These are phyloP conservation scores for Monotropa hypopitys DNA, from an alignment of 179 eudicot genomes.

Conservation along the genomic window DNA sequence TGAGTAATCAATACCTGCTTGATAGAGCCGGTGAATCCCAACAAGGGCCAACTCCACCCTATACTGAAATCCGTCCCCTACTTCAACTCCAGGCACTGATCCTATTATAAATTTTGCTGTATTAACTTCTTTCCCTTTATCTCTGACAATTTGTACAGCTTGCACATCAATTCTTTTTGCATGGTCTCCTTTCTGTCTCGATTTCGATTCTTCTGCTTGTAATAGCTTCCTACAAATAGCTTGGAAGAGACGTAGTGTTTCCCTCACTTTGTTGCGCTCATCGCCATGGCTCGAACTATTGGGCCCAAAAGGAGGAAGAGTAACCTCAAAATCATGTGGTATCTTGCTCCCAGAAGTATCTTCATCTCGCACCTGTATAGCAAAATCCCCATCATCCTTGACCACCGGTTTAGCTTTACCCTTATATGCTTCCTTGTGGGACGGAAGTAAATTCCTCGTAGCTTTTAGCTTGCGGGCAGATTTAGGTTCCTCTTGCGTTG, in stretches of 20 bases:
- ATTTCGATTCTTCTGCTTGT: conserved; percentile 44
- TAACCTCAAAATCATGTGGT: conserved; percentile 18
- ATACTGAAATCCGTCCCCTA: conserved; percentile 65
- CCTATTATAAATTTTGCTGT: conserved; percentile 30
- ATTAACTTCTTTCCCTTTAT: conserved; percentile 33
- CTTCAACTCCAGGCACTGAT: conserved; percentile 73
- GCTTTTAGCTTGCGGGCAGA: conserved; percentile 9
- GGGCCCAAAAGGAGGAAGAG: conserved; percentile 39
- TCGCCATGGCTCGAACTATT: conserved; percentile 25
- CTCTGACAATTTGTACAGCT: conserved; percentile 36
- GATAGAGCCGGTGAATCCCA: conserved; percentile 60
- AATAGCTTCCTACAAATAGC: conserved; percentile 42
- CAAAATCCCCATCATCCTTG: conserved; percentile 16
- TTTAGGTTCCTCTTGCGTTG: conserved; percentile 14
- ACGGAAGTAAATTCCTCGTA: conserved; percentile 9
- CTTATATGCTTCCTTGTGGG: conserved; percentile 11
- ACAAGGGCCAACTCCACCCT: conserved; percentile 65
- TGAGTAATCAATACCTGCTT: conserved; percentile 59
- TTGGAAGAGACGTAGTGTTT: conserved; percentile 45
- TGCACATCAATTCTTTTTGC: conserved; percentile 39
- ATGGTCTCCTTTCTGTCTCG: conserved; percentile 10
- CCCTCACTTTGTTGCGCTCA: conserved; percentile 50
- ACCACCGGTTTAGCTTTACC: conserved; percentile 5
- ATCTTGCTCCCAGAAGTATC: conserved; percentile 9
- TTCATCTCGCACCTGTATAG: conserved; percentile 4